Base-by-base conservation (phyloP, 176 grass and related monocot genomes). In the Eragrostis nindensis region DNA sequence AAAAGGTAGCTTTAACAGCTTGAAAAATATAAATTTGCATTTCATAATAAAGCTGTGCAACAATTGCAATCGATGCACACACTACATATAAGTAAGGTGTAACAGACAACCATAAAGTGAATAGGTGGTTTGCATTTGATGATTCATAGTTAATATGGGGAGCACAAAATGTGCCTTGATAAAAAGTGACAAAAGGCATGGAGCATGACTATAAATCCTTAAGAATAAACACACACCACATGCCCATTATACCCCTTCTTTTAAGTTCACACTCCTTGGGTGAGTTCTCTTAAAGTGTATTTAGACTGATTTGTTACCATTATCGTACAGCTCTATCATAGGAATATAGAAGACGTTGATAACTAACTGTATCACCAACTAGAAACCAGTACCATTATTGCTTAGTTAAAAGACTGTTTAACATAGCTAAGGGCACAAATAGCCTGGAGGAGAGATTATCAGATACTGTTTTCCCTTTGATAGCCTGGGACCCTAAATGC, bases 1-100 rank as follows among this genome's bases (percentile, higher is more conserved):
- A 16, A 81, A 80, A 16, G 47, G 22, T 73, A 91, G 53, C 27
- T 73, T 56, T 75, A 68, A 70, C 53, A 71, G 62, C 62, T 60
- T 7, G 65, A 78, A 84, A 71, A 80, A 30, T 49, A 78, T 30
- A 78, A 56, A 61, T 21, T 45, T 47, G 57, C 22, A 73, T 15
- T 82, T 39, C 38, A 77, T 13, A 22, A 70, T 47, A 41, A 53
- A 15, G 40, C 18, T 32, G 24, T 14, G 46, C 12, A 78, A 71
- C 43, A 52, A 18, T 5, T 15, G 22, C 60, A 54, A 74, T 43
- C 49, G 40, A 41, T 75, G 4, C 6, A 26, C 43, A 36, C 32
- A 36, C 32, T 36, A 36, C 32, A 68, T 53, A 52, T 27, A 43
- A 43, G 32, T 57, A 76, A 69, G 74, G 45, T 80, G 18, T 68